Base-by-base conservation (phyloP, 2,329 filamentous ascomycete species). In the Ceratocystis diversiconidia region DNA sequence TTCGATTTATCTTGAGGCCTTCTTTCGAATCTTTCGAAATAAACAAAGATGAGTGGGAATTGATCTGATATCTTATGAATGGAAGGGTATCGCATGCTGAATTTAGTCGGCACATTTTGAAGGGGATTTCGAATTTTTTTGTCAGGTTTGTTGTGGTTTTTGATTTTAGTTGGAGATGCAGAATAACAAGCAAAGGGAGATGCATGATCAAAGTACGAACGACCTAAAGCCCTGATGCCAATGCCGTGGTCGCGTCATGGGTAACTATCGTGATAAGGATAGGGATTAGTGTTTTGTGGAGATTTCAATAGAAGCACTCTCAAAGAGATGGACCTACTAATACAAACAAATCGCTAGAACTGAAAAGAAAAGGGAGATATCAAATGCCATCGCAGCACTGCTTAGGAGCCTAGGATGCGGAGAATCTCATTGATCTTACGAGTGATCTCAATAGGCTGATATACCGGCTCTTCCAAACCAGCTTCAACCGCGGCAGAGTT, bases 361-460 rank as follows among this genome's bases (percentile, higher is more conserved):
- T 12, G 52, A 6, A 19, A 57, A 30, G 28, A 57, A 25, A 55
- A 30, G 25, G 8, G 17, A 7, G 1, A 50, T 12, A 22, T 25
- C 46, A 50, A 5, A n/a, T n/a, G 46, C 7, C 46, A 8, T 22
- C n/a, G 48, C 22, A 28, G 19, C 48, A 5, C 28, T 32, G 55
- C 15, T 32, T 36, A 59, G 15, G 55, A 25, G 17, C 55, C 25
- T 17, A 59, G 55, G 30, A 59, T 59, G 28, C 55, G 55, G 25
- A 59, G 55, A 36, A 59, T 59, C 55, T 59, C 55, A 6, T 59
- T 59, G 55, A 59, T 28, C 55, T 59, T 59, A 17, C 55, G 55
- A n/a, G 55, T 59, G 32, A 32, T 59, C 55, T 59, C 55, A 36
- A 59, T 25, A 5, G 55, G 55, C 55, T 59, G 55, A n/a, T 59